Evolutionary conservation across 345 rosid genomes (phyloP), one percentile per base, ranked within the genome.

Genomic region (Euphorbia tirucalli): DNA sequence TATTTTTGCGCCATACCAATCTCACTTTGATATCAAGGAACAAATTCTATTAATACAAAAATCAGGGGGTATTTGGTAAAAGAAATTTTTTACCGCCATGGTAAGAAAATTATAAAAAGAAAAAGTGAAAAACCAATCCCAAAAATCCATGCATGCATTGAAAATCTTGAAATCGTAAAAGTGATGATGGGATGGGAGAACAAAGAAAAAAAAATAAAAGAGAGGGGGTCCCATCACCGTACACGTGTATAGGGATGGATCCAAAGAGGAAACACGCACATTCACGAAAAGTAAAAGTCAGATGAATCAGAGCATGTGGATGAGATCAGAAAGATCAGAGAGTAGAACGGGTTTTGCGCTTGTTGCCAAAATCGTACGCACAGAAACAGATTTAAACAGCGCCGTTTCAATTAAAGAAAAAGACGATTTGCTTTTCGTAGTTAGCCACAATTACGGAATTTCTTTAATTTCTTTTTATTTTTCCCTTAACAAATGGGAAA

Each of bases 261-360:
- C 9, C 21, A 37, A 39, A 70, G 55, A 19, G 70, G 58, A 71
- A 60, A 68, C 65, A 61, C 56, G 81, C 81, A 77, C 79, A 74
- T 71, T 71, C 74, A 74, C 48, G 22, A 56, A 59, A 49, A 46
- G 61, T 50, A 49, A 27, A 35, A 22, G 75, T 48, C 72, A 72
- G 46, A n/a, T n/a, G n/a, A n/a, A n/a, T n/a, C n/a, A n/a, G n/a
- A 52, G 5, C 67, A 63, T 39, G 72, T 41, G 39, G 25, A 37
- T 56, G 71, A 52, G 25, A 5, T 52, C 57, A 52, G 57, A 16
- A 50, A 31, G 58, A 37, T 70, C 71, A 61, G 69, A 68, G 37
- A 55, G 8, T 3, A 18, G 15, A 68, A 61, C 66, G 59, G 25
- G 28, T 68, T 77, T 70, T 61, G 43, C 70, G 66, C 74, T 73